phyloP scores from a whole-genome alignment of 2,329 filamentous ascomycete species.

The Elsinoe arachidis region DNA sequence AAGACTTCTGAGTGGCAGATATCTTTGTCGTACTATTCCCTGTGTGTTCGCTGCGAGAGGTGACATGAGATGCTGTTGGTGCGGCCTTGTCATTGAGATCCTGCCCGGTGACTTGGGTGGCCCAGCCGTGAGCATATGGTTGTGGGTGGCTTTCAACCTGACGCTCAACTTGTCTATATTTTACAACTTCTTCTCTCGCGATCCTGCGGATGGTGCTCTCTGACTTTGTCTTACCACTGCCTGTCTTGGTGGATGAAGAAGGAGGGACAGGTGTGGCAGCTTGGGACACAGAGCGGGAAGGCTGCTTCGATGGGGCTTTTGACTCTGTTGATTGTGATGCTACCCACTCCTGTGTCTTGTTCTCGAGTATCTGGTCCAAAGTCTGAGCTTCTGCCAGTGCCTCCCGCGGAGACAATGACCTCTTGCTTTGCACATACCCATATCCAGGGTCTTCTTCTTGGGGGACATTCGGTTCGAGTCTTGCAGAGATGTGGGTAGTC shows the following conservation, averaged over 20 bases:
- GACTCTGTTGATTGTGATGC: not conserved
- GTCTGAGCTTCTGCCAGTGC: not conserved
- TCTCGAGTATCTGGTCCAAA: constrained; percentile 2
- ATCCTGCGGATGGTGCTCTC: constrained; percentile 20
- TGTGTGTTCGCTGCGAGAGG: too few species aligned
- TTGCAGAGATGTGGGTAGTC: not conserved
- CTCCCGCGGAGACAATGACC: constrained; percentile 1
- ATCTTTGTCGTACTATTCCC: too few species aligned
- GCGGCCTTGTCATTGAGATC: not conserved
- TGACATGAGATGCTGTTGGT: not conserved
- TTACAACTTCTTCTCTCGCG: constrained; percentile 27
- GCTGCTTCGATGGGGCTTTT: not conserved
- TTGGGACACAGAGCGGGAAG: not conserved
- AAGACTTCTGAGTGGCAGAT: too few species aligned
- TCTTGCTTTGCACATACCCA: not conserved
- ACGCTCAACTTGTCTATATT: constrained; percentile 28
- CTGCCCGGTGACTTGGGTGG: not conserved
- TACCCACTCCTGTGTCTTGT: constrained; percentile 6
- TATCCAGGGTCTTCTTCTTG: not conserved
- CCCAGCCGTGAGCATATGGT: constrained; percentile 25
- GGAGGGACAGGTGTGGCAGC: not conserved
- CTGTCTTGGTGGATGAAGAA: not conserved
- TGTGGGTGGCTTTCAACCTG: constrained; percentile 24
- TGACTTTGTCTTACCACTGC: not conserved
- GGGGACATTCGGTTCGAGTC: not conserved